phyloP scores from a whole-genome alignment of 805 yeast genomes.

The Metschnikowia amazonensis region DNA sequence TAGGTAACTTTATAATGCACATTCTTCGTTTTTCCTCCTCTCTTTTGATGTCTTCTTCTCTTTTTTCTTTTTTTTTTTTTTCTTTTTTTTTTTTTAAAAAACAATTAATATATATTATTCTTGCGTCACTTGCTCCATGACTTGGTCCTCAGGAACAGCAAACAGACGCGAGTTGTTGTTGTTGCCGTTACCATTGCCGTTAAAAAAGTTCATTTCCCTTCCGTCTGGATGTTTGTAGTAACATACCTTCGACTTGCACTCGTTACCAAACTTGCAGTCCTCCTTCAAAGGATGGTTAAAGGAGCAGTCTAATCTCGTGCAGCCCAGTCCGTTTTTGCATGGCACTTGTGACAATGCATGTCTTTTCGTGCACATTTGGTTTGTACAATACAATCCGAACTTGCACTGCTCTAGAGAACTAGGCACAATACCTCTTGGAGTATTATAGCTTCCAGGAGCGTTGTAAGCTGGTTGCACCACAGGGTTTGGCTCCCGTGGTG shows the following conservation, averaged over 20 bases:
- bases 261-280: slow-evolving; percentile 74
- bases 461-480: slow-evolving; percentile 10
- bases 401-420: slow-evolving; percentile 77
- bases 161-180: slow-evolving; percentile 48
- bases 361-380: slow-evolving; percentile 73
- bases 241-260: slow-evolving; percentile 71
- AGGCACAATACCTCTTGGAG: slow-evolving; percentile 25
- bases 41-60: slow-evolving; percentile 8
- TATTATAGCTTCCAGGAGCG: neutral
- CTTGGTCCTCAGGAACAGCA: slow-evolving; percentile 73
- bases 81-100: slow-evolving; percentile 13
- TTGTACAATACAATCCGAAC: slow-evolving; percentile 72
- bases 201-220: slow-evolving; percentile 33
- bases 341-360: slow-evolving; percentile 72
- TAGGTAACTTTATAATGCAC: neutral
- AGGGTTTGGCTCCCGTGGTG: slow-evolving; percentile 19
- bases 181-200: slow-evolving; percentile 19
- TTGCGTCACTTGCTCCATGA: slow-evolving; percentile 64
- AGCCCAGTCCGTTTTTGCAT: slow-evolving; percentile 79
- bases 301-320: slow-evolving; percentile 76
- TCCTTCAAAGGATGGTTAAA: slow-evolving; percentile 80
- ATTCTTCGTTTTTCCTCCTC: neutral
- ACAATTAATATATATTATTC: slow-evolving; percentile 7
- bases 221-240: slow-evolving; percentile 78
- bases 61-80: slow-evolving; percentile 9